Base-by-base conservation (phyloP, 495 filamentous ascomycete species). In the Xylaria curta region DNA sequence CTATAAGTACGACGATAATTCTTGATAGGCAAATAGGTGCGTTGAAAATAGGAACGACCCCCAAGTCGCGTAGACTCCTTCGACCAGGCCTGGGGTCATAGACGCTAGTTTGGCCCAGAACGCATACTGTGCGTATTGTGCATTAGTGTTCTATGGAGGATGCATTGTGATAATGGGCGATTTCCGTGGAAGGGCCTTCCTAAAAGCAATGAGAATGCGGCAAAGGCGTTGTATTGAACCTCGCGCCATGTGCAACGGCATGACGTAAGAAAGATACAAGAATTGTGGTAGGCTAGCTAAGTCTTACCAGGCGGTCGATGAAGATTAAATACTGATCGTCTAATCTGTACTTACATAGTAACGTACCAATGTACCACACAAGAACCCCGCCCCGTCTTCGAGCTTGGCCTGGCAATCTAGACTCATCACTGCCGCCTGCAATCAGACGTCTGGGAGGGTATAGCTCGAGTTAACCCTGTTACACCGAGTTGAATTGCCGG, bases 31-130 rank as follows among this genome's bases (percentile, higher is more conserved):
- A n/a, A n/a, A n/a, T n/a, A 3, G 1, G 28, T 15, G 56, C 56
- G 36, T 59, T 13, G 17, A n/a, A n/a, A 36, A 54, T 26, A 36
- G 56, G 28, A 59, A 36, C 19, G 31, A 36, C 31, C 56, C 19
- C 54, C 42, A 44, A 44, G 42, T 17, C 42, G n/a, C 3, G 46
- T 28, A 40, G 40, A 64, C 61, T 64, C 24, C 1, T 28, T 47
- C 13, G 40, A 31, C 28, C 28, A 31, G 28, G 28, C 26, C 38
- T 61, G 24, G 38, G 59, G 12, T 9, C 26, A 8, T n/a, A 63
- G 60, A 63, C 64, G 47, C 64, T 66, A 66, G 47, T 4, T 66
- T 3, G 47, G 64, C 31, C 64, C 53, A 40, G 64, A 66, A 19
- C 47, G 19, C 19, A 38, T 38, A 51, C 17, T 26, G 21, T 28